phyloP scores from a whole-genome alignment of 768 basidiomycete species.

The Amylocystis lapponica region DNA sequence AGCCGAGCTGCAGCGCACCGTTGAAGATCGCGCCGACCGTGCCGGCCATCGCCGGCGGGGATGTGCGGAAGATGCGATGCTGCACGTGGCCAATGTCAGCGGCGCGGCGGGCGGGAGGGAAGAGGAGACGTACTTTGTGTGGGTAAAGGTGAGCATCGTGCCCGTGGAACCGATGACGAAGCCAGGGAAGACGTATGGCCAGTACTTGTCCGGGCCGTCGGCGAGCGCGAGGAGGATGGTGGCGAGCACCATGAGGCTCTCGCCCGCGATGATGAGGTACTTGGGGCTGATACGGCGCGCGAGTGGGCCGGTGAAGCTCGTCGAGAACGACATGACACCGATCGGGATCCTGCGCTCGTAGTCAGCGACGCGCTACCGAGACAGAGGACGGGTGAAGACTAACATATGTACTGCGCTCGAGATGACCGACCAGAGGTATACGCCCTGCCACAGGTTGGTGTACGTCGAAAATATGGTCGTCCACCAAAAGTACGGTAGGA shows the following conservation, averaged over 20 bases:
- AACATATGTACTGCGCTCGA: constrained; percentile 35
- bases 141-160: constrained; percentile 38
- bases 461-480: constrained; percentile 28
- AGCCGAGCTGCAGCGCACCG: constrained; percentile 46
- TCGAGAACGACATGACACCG: constrained; percentile 32
- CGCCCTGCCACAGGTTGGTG: constrained; percentile 30
- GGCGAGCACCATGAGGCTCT: constrained; percentile 30
- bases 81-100: constrained; percentile 12
- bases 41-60: constrained; percentile 44
- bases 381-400: constrained; percentile 6
- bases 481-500: constrained; percentile 37
- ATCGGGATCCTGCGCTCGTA: constrained; percentile 30
- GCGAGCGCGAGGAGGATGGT: constrained; percentile 39
- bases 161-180: constrained; percentile 44
- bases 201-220: constrained; percentile 37
- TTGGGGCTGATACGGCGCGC: constrained; percentile 33
- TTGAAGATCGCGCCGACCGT: constrained; percentile 54
- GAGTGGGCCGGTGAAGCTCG: constrained; percentile 34
- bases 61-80: constrained; percentile 47
- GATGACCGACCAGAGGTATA: constrained; percentile 31
- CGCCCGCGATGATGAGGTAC: constrained; percentile 40
- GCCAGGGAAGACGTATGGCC: constrained; percentile 43
- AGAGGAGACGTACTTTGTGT: constrained; percentile 39
- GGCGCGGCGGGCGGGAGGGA: not conserved
- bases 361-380: not conserved